Evolutionary conservation across 169 alveolate genomes (phyloP), one percentile per base, ranked within the genome.

Genomic region (Eimeria acervulina): DNA sequence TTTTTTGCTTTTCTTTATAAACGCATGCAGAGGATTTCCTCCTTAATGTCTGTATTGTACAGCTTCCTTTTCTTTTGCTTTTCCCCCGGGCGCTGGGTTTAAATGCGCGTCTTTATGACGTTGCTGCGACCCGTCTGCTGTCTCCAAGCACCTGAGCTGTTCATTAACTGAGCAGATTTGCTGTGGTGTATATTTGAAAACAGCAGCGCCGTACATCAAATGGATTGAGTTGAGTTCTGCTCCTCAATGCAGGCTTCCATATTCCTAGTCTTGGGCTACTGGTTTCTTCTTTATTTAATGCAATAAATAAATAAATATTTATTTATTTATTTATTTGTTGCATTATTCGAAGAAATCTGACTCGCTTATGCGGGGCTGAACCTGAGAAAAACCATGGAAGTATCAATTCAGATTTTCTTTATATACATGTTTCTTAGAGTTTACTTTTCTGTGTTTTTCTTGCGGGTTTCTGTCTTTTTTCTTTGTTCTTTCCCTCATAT

Each of bases 351-450:
- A 42, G 83, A 68, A 68, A 40, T 52, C 85, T 68, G 74, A 88
- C 95, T 42, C 95, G 70, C 95, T 38, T 33, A 66, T 88, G 95
- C 85, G 95, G 68, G 95, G 95, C 85, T 59, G 93, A 2, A 6
- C 95, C 95, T 88, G 85, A 68, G 95, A 88, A 88, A 88, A 63
- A 88, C 95, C 95, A 88, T 88, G 95, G 95, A 66, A 88, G 95
- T 40, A 36, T 40, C 85, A 88, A 2, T 40, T 13, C n/a, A 12
- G n/a, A 13, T 28, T 74, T 0, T 17, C 28, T 36, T 0, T 74
- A 13, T 36, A 13, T n/a, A n/a, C n/a, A n/a, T n/a, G n/a, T n/a
- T n/a, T n/a, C n/a, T n/a, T n/a, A n/a, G n/a, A n/a, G n/a, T n/a
- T n/a, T n/a, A n/a, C n/a, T n/a, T n/a, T 0, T 21, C 19, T 1